Percentiles rank a stretch among this genome's conserved stretches.
phyloP scores from a whole-genome alignment of 2,329 filamentous ascomycete species.

The Trichoderma harzianum region DNA sequence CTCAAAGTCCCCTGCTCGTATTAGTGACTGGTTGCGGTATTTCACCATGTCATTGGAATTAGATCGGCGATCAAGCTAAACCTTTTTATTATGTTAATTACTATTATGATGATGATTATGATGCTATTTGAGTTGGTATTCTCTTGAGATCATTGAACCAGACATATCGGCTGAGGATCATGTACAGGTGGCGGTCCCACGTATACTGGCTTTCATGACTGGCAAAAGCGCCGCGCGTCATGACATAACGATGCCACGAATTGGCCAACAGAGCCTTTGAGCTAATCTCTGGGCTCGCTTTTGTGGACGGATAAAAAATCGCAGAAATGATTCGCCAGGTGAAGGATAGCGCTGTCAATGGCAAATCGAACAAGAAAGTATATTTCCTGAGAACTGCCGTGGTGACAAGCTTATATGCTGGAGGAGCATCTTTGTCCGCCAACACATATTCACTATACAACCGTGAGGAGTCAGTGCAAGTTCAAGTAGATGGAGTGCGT shows the following conservation, averaged over 20 bases:
- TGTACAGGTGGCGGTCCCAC: slow-evolving; percentile 39
- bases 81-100: background rate
- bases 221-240: slow-evolving; percentile 36
- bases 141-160: slow-evolving; percentile 36
- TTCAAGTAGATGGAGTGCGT: background rate
- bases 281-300: slow-evolving; percentile 19
- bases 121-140: slow-evolving; percentile 2
- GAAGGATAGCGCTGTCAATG: slow-evolving; percentile 38
- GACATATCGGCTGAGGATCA: slow-evolving; percentile 39
- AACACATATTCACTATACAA: slow-evolving; percentile 28
- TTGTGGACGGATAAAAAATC: slow-evolving; percentile 21
- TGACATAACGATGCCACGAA: slow-evolving; percentile 34
- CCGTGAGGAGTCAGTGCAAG: background rate
- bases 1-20: background rate
- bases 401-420: slow-evolving; percentile 36
- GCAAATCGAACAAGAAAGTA: slow-evolving; percentile 36
- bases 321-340: slow-evolving; percentile 23
- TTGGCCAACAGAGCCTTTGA: slow-evolving; percentile 35
- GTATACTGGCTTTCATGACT: slow-evolving; percentile 39
- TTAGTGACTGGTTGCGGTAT: background rate
- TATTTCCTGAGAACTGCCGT: slow-evolving; percentile 37
- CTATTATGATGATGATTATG: background rate
- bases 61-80: background rate
- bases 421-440: slow-evolving; percentile 30
- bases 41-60: background rate